phyloP scores from a whole-genome alignment of 2,329 filamentous ascomycete genomes.

The Aureobasidium sp. region DNA sequence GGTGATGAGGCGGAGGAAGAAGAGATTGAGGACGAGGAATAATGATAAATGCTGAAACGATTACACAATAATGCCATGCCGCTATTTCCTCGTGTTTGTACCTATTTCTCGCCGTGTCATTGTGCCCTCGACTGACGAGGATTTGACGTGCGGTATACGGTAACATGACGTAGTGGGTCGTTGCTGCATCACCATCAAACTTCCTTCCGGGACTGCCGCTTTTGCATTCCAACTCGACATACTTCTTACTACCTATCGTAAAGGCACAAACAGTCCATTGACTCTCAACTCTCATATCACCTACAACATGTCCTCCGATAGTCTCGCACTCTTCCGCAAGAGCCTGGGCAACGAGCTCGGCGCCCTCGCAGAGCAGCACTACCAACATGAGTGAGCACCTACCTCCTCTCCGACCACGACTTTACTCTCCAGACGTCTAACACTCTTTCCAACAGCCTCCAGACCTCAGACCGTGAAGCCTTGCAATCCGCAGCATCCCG shows the following conservation, averaged over 20 bases:
- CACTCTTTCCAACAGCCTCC: conserved; percentile 34
- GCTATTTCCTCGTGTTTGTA: too few species aligned
- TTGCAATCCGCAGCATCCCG: conserved; percentile 50
- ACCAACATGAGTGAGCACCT: conserved; percentile 54
- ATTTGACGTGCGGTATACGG: neutral
- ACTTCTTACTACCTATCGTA: neutral
- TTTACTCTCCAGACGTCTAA: neutral
- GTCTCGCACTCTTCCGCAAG: conserved; percentile 43
- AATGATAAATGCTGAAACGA: neutral
- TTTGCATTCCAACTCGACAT: neutral
- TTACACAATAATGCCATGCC: neutral
- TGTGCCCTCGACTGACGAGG: too few species aligned
- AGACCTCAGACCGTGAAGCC: conserved; percentile 52
- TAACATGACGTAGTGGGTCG: conserved; percentile 11
- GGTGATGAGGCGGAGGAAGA: conserved; percentile 56
- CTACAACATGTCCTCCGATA: conserved; percentile 36
- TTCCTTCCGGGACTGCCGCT: neutral
- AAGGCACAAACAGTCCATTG: neutral
- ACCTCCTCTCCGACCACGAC: conserved; percentile 15
- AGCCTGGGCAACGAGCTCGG: conserved; percentile 44
- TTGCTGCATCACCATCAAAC: neutral
- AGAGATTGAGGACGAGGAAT: conserved; percentile 17
- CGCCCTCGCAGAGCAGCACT: conserved; percentile 51
- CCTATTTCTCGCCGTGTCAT: too few species aligned
- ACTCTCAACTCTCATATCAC: neutral